Evolutionary conservation across 768 basidiomycete genomes (phyloP), one percentile per base, ranked within the genome.

Genomic region (Infundibulicybe gibba): DNA sequence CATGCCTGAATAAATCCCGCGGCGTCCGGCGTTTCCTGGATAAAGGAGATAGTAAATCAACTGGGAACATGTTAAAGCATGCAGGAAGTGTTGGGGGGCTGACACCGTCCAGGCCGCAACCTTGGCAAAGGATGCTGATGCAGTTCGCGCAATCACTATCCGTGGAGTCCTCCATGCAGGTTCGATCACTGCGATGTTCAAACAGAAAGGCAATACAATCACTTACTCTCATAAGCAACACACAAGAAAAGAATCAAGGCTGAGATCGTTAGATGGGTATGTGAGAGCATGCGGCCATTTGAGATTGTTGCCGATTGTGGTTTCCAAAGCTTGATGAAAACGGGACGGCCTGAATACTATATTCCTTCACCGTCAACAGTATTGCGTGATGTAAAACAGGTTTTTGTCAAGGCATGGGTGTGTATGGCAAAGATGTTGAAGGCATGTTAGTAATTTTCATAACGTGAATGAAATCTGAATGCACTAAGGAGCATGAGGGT

Each of bases 201-300:
- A 61, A 44, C 20, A 56, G 12, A 59, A 55, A 37, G 63, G 58
- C 10, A 61, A 61, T 43, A 61, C 57, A 1, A 53, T 64, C 1
- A 62, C 54, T 1, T 70, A 59, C 53, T 64, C 60, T 1, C 56
- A 59, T 48, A 44, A 49, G n/a, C 58, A 51, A 33, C 52, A 55
- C n/a, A n/a, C n/a, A n/a, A n/a, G n/a, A n/a, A n/a, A n/a, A n/a
- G n/a, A n/a, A n/a, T 19, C 25, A 66, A 63, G 30, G 63, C 57
- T 0, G 55, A 65, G 37, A 56, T 67, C 34, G 67, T 71, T 0
- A 50, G 50, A 0, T 73, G 69, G 68, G 58, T 69, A 0, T 14
- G 58, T 0, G 59, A 70, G 44, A 63, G 52, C 25, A 46, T 56
- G 16, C 55, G 60, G 0, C 68, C 67, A 3, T 69, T 67, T 48